Evolutionary conservation across 306 rosid species (phyloP).

Genomic region (Begonia peltatifolia): DNA sequence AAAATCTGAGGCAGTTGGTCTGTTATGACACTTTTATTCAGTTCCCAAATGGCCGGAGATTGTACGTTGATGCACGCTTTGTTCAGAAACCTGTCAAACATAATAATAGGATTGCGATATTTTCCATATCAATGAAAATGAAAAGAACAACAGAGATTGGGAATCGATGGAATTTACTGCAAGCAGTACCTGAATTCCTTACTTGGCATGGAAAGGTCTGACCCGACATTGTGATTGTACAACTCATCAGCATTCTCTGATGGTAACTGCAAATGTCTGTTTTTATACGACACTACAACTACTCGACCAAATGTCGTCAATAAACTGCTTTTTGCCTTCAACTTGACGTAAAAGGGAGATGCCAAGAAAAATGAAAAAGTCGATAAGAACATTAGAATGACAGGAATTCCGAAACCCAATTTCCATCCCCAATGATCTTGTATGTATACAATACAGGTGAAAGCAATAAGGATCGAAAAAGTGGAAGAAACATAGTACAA

Average conservation of each 20-base stretch:
- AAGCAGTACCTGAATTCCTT: constrained; percentile 14
- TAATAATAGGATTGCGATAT: not conserved
- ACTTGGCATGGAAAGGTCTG: constrained; percentile 6
- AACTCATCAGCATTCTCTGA: not conserved
- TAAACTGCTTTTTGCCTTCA: constrained; percentile 1
- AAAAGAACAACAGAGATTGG: not conserved
- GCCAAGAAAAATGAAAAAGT: constrained; percentile 5
- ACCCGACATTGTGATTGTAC: constrained; percentile 1
- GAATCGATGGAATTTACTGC: not conserved
- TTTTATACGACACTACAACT: constrained; percentile 12
- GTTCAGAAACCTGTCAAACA: constrained; percentile 24
- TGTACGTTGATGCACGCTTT: constrained; percentile 35
- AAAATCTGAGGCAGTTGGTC: constrained; percentile 25
- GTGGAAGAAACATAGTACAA: constrained; percentile 1
- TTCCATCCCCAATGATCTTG: constrained; percentile 20
- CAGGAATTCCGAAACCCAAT: constrained; percentile 23
- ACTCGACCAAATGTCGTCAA: constrained; percentile 7
- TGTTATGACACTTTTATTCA: constrained; percentile 18
- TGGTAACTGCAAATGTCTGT: constrained; percentile 6
- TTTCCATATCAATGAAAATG: not conserved
- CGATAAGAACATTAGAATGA: constrained; percentile 10
- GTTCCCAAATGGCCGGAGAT: constrained; percentile 8
- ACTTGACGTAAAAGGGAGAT: constrained; percentile 14
- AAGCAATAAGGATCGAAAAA: not conserved
- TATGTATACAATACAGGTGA: constrained; percentile 10